Base-by-base conservation (phyloP, 805 yeast genomes). In the Wickerhamiella kurtzmanii region DNA sequence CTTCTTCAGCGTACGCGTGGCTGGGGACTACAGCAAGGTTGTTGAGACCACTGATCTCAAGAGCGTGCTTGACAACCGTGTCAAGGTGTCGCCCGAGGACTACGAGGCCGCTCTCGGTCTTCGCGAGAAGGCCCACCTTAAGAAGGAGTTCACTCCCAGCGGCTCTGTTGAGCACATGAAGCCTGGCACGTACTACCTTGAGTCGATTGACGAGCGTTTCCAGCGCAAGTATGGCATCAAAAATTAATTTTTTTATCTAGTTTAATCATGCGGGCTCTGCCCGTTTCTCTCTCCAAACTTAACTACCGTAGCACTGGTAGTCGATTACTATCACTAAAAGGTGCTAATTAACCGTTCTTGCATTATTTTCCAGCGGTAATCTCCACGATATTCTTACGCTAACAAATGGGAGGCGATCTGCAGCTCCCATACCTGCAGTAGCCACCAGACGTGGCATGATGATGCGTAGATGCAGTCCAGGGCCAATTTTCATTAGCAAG, bases 81-180 rank as follows among this genome's bases (percentile, higher is more conserved):
- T 59, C 50, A 64, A 70, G 48, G 76, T 74, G 59, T 62, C 88
- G 45, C 97, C 98, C 52, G 73, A 73, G 60, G 79, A 82, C 60
- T 92, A 86, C 68, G 83, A 87, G 65, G 77, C 69, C 22, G 88
- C 89, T 43, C 75, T 92, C 56, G 80, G 69, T 22, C 73, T 84
- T 57, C 86, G 99, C 73, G 98, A 92, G 71, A 74, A 76, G 59
- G 83, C 89, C 43, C 96, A 89, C 63, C 70, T 86, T 64, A 75
- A 85, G 67, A 85, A 86, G 68, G 68, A 72, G 55, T 82, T 76
- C 72, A 69, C 72, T 63, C 98, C 98, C 57, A 64, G 71, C 50
- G 97, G 97, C 43, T 69, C 80, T 40, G 71, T 77, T 55, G 95
- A 85, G 16, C 70, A 74, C 60, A 68, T 92, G 58, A 72, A 76